Base-by-base conservation (phyloP, 2,329 filamentous ascomycete genomes). In the Diplodia scrobiculata region DNA sequence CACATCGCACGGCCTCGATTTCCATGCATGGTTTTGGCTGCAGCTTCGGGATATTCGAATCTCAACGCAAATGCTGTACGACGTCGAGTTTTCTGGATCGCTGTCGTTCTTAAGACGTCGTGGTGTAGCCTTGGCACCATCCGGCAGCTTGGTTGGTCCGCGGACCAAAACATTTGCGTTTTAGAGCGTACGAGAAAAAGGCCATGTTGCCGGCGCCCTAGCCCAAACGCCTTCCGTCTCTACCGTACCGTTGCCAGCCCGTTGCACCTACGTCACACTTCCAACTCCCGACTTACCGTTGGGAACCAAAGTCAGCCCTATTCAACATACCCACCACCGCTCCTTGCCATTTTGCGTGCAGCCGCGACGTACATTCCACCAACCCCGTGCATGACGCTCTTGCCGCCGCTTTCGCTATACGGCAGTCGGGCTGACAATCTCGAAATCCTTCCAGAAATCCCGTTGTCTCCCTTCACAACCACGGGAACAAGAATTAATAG, bases 221-320 rank as follows among this genome's bases (percentile, higher is more conserved):
- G 58, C 21, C 58, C 58, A 60, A 60, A 60, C 58, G 48, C 58
- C 17, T 50, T 62, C 13, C n/a, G 58, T 50, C 27, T 62, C 58
- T 60, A 41, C 29, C 29, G 25, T 34, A 38, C 38, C n/a, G 29
- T 47, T 14, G n/a, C 53, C 54, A 38, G 38, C 10, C 36, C 51
- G 32, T 54, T 54, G 48, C 41, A 50, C 27, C 6, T 29, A 62
- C 41, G 58, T 50, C 58, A 62, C 17, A n/a, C 58, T 29, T 29
- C 41, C 36, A 36, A 5, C 4, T 36, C 48, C 58, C 45, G 41
- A 36, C 36, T 62, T 47, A 19, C 41, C 41, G 41, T 45, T 45
- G 41, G 41, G 41, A 45, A 45, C 41, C 41, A 45, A 10, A 47
- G 3, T 25, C 21, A 60, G 38, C 38, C 55, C 55, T 41, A 32